Base-by-base conservation (phyloP, 441 rosid genomes). In the Arabidopsis lyrata region DNA sequence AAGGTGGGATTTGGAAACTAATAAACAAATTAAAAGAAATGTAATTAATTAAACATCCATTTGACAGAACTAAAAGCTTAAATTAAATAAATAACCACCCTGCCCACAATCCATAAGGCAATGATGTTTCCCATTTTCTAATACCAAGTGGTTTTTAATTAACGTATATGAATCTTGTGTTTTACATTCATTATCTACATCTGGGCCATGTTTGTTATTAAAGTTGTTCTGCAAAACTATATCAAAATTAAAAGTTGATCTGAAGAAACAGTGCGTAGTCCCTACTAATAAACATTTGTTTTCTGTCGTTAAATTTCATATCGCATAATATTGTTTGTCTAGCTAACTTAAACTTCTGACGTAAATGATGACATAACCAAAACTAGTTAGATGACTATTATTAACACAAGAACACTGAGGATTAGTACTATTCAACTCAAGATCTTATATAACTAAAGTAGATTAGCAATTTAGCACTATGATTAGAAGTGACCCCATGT, bases 201-300 rank as follows among this genome's bases (percentile, higher is more conserved):
- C 45, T 63, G 76, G 57, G 22, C 63, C 70, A 63, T 53, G 31
- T 56, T 56, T 52, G 52, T 14, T 49, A 5, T 18, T 70, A 71
- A 49, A 61, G 75, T 71, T 61, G 22, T 31, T 63, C 6, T 44
- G 8, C 48, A 63, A 36, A 63, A 44, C 4, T 54, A 27, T 60
- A 39, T 39, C 1, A 50, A 34, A 60, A 2, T 31, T 4, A 2
- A 22, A 56, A 73, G 29, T 22, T 63, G 47, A 72, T 63, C 24
- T 2, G 2, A 4, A n/a, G 11, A 52, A 57, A 63, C 18, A 55
- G 57, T 55, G 77, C 57, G 5, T 39, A 24, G 66, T 61, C 66
- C 49, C 66, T 41, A 42, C 39, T 63, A 55, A 34, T 14, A 54
- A 39, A 24, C 8, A 42, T 53, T 31, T 63, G 2, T 53, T 41